phyloP scores from a whole-genome alignment of 257 asterid species.

The Forsythia viridissima region DNA sequence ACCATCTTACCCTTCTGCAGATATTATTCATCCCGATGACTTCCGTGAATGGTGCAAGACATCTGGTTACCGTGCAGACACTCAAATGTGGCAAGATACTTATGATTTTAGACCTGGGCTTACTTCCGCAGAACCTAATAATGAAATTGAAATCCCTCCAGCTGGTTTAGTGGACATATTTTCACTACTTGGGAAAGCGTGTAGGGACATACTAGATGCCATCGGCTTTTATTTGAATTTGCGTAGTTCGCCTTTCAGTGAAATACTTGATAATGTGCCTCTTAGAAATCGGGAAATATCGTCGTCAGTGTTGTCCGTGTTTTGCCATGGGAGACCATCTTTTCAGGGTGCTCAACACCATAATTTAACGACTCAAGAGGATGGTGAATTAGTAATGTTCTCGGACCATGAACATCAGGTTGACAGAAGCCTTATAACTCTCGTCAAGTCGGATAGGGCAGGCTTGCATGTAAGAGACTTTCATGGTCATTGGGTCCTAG shows the following conservation, averaged over 20 bases:
- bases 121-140: slow-evolving; percentile 48
- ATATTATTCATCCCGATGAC: slow-evolving; percentile 54
- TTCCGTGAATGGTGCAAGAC: slow-evolving; percentile 89
- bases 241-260: slow-evolving; percentile 86
- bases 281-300: slow-evolving; percentile 80
- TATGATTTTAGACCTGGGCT: slow-evolving; percentile 92
- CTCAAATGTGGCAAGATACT: slow-evolving; percentile 77
- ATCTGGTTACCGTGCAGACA: slow-evolving; percentile 84
- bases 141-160: slow-evolving; percentile 79
- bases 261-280: slow-evolving; percentile 88
- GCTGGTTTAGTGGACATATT: slow-evolving; percentile 73
- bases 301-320: slow-evolving; percentile 77
- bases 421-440: slow-evolving; percentile 76
- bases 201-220: slow-evolving; percentile 83
- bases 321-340: slow-evolving; percentile 85
- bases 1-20: slow-evolving; percentile 71
- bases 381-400: slow-evolving; percentile 72
- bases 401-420: slow-evolving; percentile 83
- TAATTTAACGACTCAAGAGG: slow-evolving; percentile 68
- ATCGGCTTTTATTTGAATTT: slow-evolving; percentile 77
- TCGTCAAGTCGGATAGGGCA: slow-evolving; percentile 79
- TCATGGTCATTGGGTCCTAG: slow-evolving; percentile 89
- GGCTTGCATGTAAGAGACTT: slow-evolving; percentile 82
- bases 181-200: slow-evolving; percentile 73
- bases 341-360: slow-evolving; percentile 89